Evolutionary conservation across 768 basidiomycete species (phyloP), one percentile per base, ranked within the genome.

Genomic region (Lentinula guzmanii): DNA sequence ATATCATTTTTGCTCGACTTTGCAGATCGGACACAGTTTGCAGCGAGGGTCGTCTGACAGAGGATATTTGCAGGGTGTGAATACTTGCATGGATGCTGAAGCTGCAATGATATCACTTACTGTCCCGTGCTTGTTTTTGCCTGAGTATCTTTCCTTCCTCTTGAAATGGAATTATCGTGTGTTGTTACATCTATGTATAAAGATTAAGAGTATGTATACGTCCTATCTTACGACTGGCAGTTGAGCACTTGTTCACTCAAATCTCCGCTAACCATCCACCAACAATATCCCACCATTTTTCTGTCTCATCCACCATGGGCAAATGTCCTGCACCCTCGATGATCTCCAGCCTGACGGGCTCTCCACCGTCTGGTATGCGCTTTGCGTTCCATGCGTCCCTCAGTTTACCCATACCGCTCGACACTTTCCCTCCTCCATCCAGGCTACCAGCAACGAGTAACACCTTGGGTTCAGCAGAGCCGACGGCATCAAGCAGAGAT

Each of bases 301-400:
- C 75, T 2, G 80, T 77, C 55, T 74, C 72, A 65, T 84, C 82
- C 5, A 83, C 70, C 81, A 84, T 82, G 0, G 82, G 82, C 6
- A 84, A 65, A 71, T 84, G 81, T 0, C 82, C 82, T 0, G 79
- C 70, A 6, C 68, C 68, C 16, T 68, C 70, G 7, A 84, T 72
- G 39, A 71, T 72, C 18, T 66, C 69, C 62, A 72, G 77, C 33
- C 70, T 66, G 13, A 78, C 67, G 16, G 66, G 61, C 6, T 64
- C 65, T 4, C 60, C 57, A 13, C 56, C 51, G 9, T 64, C 50
- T 34, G 31, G 65, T 54, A 41, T 55, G 50, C 66, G 48, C 52
- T 67, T 64, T 18, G 65, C 58, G n/a, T 69, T 67, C 79, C 79
- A 80, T 7, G 69, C 61, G 6, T 72, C 70, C 15, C 60, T 61